Base-by-base conservation (phyloP, 1,284 basidiomycete genomes). In the Naganishia albida region DNA sequence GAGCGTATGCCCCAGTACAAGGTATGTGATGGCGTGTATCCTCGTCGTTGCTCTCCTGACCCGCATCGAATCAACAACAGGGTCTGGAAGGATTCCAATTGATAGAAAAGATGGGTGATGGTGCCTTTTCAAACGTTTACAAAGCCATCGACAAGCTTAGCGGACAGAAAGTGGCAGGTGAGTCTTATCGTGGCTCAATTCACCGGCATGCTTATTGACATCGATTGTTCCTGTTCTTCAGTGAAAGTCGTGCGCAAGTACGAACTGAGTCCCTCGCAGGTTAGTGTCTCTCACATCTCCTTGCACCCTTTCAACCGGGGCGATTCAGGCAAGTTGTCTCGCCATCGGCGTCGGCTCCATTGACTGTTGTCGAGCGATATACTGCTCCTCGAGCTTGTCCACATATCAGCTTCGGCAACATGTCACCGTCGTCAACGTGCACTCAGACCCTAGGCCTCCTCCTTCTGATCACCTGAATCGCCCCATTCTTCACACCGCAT, bases 91-190 rank as follows among this genome's bases (percentile, higher is more conserved):
- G 86, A 67, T 95, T 86, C 80, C 84, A 83, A 67, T 83, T 96
- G 23, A 69, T 92, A 20, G 87, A 90, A 70, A 95, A 95, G 84
- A 96, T 95, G 93, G 93, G 93, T 83, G 93, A 96, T 73, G 96
- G 96, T 69, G 96, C 96, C 43, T 99, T 99, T 78, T 98, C 95
- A 13, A 93, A 97, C 75, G 96, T 99, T 2, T 99, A 96, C 85
- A 93, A 92, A 78, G 96, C 93, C 2, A 74, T 90, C 62, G 90
- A 97, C 79, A 81, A 86, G 64, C 81, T 84, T 62, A 88, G 88
- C 18, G 87, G 88, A 20, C 83, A 87, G 75, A 90, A 90, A 79
- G 91, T 96, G 40, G 96, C 96, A 69, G 86, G 93, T 91, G 75
- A 68, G 82, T 79, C 12, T 16, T 12, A 16, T n/a, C 20, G 46